phyloP scores from a whole-genome alignment of 768 basidiomycete species.

The Lentinula boryana region DNA sequence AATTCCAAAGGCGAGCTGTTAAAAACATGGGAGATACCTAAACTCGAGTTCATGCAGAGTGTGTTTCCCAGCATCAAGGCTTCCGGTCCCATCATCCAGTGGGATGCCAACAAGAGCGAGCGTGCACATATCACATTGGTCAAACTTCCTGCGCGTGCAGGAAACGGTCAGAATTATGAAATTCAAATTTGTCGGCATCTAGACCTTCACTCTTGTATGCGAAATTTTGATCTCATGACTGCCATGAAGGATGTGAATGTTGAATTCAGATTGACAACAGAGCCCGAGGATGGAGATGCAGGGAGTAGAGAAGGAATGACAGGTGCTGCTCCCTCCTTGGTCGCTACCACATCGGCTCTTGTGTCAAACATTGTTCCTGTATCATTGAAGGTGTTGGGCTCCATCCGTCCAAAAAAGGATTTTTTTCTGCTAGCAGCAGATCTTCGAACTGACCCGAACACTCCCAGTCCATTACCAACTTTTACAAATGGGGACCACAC shows the following conservation, averaged over 20 bases:
- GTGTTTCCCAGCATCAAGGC: conserved; percentile 18
- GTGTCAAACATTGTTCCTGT: neutral
- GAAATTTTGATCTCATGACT: neutral
- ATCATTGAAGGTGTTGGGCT: neutral
- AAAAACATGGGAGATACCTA: conserved; percentile 33
- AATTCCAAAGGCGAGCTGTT: neutral
- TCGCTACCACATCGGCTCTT: neutral
- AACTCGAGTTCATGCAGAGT: conserved; percentile 32
- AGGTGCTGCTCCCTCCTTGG: neutral
- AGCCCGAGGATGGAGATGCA: neutral
- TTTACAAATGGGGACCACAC: neutral
- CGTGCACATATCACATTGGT: conserved; percentile 21
- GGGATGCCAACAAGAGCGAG: conserved; percentile 25
- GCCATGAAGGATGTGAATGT: neutral
- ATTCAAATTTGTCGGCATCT: neutral
- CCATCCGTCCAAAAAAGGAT: neutral
- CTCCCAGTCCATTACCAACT: neutral
- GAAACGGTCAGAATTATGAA: neutral
- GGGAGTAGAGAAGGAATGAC: neutral
- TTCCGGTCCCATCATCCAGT: conserved; percentile 26
- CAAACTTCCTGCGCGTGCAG: conserved; percentile 21
- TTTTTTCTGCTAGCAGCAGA: neutral
- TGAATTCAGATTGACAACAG: neutral
- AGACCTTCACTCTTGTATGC: neutral
- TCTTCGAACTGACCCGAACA: neutral